These are phyloP conservation scores for Tritrichomonas foetus DNA, from an alignment of 208 protist genomes.

Conservation along the genomic window DNA sequence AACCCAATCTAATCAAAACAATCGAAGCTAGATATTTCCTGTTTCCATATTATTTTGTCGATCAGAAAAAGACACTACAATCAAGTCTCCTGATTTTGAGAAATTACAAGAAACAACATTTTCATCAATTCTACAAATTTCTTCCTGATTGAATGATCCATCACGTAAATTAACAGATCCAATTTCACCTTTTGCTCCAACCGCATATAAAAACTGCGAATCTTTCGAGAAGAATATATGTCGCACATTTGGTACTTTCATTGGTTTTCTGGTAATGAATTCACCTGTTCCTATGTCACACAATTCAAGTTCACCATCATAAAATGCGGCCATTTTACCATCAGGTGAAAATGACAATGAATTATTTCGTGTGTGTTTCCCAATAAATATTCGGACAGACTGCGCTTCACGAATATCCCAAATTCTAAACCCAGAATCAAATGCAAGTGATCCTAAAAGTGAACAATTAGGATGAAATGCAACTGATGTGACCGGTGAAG, in stretches of 20 bases:
- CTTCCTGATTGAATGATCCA: background rate
- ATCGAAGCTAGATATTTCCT: too few species aligned
- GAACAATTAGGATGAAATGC: conserved; percentile 17
- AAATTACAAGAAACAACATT: background rate
- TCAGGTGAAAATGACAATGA: background rate
- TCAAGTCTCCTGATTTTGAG: too few species aligned
- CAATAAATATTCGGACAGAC: background rate
- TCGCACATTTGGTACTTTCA: background rate
- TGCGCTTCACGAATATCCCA: background rate
- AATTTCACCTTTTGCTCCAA: background rate
- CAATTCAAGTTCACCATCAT: background rate
- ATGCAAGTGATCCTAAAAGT: background rate
- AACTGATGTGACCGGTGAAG: background rate
- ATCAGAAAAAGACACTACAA: too few species aligned
- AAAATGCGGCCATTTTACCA: background rate
- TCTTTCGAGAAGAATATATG: background rate
- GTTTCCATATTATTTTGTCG: too few species aligned
- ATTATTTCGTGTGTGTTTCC: background rate
- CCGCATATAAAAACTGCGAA: background rate
- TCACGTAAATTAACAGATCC: background rate
- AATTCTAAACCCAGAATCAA: background rate
- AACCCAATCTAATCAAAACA: too few species aligned
- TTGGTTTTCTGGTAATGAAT: background rate
- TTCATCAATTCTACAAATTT: background rate
- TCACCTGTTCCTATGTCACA: background rate